phyloP scores from a whole-genome alignment of 768 basidiomycete species.

The Phylloporus scabripes region DNA sequence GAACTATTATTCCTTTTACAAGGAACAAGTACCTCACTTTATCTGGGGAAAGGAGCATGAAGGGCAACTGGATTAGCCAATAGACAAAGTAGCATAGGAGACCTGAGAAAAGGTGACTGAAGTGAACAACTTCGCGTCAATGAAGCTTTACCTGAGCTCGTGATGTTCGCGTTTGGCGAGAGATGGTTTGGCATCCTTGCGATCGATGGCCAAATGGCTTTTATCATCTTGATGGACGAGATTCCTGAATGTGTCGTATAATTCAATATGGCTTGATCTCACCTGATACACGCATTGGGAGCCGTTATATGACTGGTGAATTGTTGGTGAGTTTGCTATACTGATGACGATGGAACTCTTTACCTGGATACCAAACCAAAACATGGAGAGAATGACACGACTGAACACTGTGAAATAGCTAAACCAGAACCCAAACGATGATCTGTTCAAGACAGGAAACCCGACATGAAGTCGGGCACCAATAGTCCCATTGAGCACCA shows the following conservation, averaged over 20 bases:
- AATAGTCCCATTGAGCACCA: constrained; percentile 76
- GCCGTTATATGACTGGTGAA: constrained; percentile 46
- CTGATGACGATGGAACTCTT: not conserved
- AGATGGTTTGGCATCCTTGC: constrained; percentile 61
- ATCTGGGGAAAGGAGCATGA: constrained; percentile 73
- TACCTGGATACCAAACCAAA: constrained; percentile 80
- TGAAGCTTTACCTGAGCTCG: constrained; percentile 38
- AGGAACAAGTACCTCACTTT: constrained; percentile 75
- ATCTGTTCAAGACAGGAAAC: constrained; percentile 72
- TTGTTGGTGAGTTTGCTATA: not conserved
- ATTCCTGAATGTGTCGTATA: not conserved
- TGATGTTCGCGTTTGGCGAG: constrained; percentile 52
- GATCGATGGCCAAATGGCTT: constrained; percentile 78
- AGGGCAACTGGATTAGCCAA: constrained; percentile 73
- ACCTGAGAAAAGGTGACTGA: constrained; percentile 13
- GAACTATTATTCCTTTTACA: constrained; percentile 60
- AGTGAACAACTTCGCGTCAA: not conserved
- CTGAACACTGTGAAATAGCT: constrained; percentile 84
- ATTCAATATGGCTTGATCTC: not conserved
- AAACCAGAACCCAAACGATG: constrained; percentile 87
- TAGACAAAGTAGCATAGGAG: constrained; percentile 72
- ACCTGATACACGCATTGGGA: constrained; percentile 71
- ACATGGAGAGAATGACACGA: constrained; percentile 69
- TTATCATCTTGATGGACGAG: constrained; percentile 48
- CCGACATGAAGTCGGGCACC: constrained; percentile 74